A percentile compares a stretch with the other conserved stretches of the same genome.
Conservation (phyloP, 2,329 filamentous ascomycete genomes). For the Cladophialophora chaetospira region DNA sequence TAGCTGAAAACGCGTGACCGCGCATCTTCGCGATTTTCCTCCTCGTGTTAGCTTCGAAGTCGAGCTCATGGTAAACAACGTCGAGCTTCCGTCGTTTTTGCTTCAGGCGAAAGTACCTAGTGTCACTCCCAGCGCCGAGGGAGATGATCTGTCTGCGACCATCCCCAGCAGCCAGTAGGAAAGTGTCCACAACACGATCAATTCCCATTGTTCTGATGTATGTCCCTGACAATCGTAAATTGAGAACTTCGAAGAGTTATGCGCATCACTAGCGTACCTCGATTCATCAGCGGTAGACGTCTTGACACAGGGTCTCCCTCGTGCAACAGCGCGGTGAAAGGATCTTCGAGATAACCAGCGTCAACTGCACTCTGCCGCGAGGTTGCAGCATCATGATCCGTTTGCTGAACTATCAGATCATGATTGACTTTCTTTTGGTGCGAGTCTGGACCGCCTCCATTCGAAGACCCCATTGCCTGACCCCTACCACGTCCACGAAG, state of each 20-base stretch:
- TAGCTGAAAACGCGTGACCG: conserved; percentile 34
- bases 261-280: conserved; percentile 60
- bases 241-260: conserved; percentile 2
- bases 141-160: conserved; percentile 74
- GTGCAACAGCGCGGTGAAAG: conserved; percentile 61
- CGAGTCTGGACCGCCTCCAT: conserved; percentile 36
- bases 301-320: conserved; percentile 54
- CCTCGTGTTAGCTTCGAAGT: conserved; percentile 75
- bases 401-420: conserved; percentile 80
- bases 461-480: conserved; percentile 43
- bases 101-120: conserved; percentile 73
- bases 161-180: conserved; percentile 46
- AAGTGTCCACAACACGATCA: conserved; percentile 72
- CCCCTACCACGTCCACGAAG: conserved; percentile 53
- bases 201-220: conserved; percentile 86
- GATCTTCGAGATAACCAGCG: conserved; percentile 80
- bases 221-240: conserved; percentile 63
- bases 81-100: conserved; percentile 40
- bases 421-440: conserved; percentile 25
- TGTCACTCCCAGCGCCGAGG: conserved; percentile 91
- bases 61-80: conserved; percentile 85
- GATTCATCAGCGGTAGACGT: conserved; percentile 87
- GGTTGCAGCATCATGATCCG: conserved; percentile 86
- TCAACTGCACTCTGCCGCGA: conserved; percentile 87
- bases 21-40: conserved; percentile 58